phyloP scores from a whole-genome alignment of 1,284 basidiomycete genomes.

The Stereum hirsutum region DNA sequence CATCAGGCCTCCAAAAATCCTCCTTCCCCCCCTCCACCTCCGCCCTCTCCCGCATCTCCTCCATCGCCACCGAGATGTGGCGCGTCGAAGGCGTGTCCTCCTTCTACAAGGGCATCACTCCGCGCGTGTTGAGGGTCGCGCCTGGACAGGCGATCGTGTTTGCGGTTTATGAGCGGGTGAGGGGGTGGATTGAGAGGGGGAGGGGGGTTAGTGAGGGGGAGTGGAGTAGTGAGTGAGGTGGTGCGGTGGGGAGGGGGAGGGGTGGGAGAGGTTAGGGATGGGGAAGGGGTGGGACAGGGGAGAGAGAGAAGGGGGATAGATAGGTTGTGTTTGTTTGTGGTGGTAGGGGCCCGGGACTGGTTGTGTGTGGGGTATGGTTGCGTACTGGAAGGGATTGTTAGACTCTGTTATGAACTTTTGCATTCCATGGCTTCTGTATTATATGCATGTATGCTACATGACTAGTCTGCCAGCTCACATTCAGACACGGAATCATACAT shows the following conservation, averaged over 20 bases:
- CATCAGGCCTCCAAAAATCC: slow-evolving; percentile 75
- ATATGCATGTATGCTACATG: too few relatives aligned
- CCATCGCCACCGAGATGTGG: slow-evolving; percentile 91
- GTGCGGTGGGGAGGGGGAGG: neutral
- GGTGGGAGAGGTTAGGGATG: neutral
- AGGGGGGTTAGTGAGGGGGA: slow-evolving; percentile 48
- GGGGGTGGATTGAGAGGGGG: slow-evolving; percentile 63
- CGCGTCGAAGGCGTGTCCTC: slow-evolving; percentile 80
- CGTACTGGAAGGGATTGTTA: too few relatives aligned
- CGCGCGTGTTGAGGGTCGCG: slow-evolving; percentile 91
- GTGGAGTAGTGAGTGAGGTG: slow-evolving; percentile 51
- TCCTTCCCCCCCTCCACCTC: slow-evolving; percentile 71
- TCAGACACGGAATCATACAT: too few relatives aligned
- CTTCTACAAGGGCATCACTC: slow-evolving; percentile 98
- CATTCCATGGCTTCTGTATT: too few relatives aligned
- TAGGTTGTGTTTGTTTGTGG: neutral
- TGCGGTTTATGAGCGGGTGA: slow-evolving; percentile 85
- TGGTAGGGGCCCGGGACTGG: too few relatives aligned
- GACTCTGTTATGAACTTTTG: too few relatives aligned
- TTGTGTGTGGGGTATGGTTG: too few relatives aligned
- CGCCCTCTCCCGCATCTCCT: slow-evolving; percentile 67
- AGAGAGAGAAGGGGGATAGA: neutral
- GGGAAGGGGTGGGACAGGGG: neutral
- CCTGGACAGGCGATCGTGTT: slow-evolving; percentile 91
- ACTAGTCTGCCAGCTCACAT: too few relatives aligned